phyloP scores from a whole-genome alignment of 2,329 filamentous ascomycete species.

The Hyphodiscus sp. region DNA sequence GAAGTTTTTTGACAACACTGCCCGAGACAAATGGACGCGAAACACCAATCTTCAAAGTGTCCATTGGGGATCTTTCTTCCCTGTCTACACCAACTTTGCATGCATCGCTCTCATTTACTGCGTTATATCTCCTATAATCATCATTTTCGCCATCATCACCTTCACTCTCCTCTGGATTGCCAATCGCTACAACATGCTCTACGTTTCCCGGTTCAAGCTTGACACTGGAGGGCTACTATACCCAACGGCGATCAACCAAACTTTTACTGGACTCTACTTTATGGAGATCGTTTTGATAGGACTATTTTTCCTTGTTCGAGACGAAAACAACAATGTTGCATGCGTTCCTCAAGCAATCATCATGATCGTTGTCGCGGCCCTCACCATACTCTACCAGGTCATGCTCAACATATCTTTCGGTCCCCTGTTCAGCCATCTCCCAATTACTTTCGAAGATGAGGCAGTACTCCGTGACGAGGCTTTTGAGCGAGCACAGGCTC shows the following conservation, averaged over 20 bases:
- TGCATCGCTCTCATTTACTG: slow-evolving; percentile 88
- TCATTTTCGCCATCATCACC: slow-evolving; percentile 88
- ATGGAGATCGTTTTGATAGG: slow-evolving; percentile 90
- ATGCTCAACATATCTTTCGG: slow-evolving; percentile 77
- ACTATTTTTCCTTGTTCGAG: slow-evolving; percentile 72
- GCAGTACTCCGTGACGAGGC: slow-evolving; percentile 85
- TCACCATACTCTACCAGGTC: slow-evolving; percentile 73
- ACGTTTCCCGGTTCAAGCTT: slow-evolving; percentile 80
- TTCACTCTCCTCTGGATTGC: slow-evolving; percentile 90
- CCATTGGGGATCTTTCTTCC: slow-evolving; percentile 90
- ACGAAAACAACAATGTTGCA: slow-evolving; percentile 45
- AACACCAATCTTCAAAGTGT: slow-evolving; percentile 74
- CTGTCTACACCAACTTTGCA: slow-evolving; percentile 92
- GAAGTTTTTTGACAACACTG: slow-evolving; percentile 76
- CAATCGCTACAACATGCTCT: slow-evolving; percentile 94
- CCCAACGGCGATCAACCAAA: slow-evolving; percentile 87
- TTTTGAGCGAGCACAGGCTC: slow-evolving; percentile 73
- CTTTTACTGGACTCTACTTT: slow-evolving; percentile 89
- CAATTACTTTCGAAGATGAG: slow-evolving; percentile 93
- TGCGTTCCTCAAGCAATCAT: slow-evolving; percentile 73
- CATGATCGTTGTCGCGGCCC: slow-evolving; percentile 69
- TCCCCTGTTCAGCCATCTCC: slow-evolving; percentile 80
- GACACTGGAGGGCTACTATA: slow-evolving; percentile 93
- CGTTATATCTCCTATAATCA: slow-evolving; percentile 82
- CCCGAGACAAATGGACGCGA: slow-evolving; percentile 73